phyloP scores from a whole-genome alignment of 345 rosid genomes.

The Isatis tinctoria region DNA sequence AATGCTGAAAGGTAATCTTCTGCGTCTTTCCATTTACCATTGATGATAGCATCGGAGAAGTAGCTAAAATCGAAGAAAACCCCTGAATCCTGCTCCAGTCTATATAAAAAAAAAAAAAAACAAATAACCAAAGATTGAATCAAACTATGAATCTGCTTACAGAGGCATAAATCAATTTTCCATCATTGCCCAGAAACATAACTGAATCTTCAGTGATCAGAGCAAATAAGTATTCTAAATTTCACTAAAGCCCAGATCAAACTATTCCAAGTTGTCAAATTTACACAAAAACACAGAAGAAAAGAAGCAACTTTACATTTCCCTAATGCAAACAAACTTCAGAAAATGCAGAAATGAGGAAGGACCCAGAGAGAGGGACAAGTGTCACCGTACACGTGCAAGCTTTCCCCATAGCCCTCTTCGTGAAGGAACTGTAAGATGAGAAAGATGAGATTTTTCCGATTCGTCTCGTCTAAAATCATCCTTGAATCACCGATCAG shows the following conservation, averaged over 20 bases:
- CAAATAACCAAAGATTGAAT: too few relatives aligned
- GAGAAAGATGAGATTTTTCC: conserved; percentile 22
- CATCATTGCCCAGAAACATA: too few relatives aligned
- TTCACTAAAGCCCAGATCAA: too few relatives aligned
- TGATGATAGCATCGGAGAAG: conserved; percentile 19
- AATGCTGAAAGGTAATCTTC: conserved; percentile 39
- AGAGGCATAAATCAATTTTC: too few relatives aligned
- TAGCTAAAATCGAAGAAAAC: conserved; percentile 29
- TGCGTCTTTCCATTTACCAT: conserved; percentile 35
- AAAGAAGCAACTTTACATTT: not conserved
- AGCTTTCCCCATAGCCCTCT: conserved; percentile 24
- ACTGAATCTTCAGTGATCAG: too few relatives aligned
- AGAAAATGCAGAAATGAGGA: not conserved
- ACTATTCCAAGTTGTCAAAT: too few relatives aligned
- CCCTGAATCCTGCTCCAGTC: conserved; percentile 39
- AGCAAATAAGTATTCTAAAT: too few relatives aligned
- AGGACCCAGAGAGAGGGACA: not conserved
- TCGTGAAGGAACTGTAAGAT: conserved; percentile 31
- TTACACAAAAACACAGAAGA: not conserved
- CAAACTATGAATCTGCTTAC: too few relatives aligned
- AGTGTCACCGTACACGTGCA: conserved; percentile 29
- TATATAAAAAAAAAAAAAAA: too few relatives aligned
- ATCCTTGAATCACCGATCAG: too few relatives aligned
- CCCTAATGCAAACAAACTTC: not conserved
- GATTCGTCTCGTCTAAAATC: conserved; percentile 28